These are phyloP conservation scores for Anacardium occidentale DNA, from an alignment of 345 rosid species.

Conservation along the genomic window DNA sequence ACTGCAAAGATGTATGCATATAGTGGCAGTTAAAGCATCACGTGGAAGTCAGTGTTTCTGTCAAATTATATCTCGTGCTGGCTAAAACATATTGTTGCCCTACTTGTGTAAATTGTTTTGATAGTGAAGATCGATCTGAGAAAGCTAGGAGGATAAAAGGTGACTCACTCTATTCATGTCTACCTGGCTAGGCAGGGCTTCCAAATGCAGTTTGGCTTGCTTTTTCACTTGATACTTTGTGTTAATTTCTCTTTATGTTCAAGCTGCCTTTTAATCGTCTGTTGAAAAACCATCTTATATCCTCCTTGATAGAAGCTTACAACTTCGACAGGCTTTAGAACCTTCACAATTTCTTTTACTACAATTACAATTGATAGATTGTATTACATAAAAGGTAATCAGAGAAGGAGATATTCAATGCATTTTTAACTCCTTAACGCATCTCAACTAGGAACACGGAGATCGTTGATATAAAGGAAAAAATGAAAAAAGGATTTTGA, in stretches of 20 bases:
- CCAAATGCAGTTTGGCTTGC: constrained; percentile 19
- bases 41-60: constrained; percentile 16
- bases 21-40: constrained; percentile 14
- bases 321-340: too few species aligned
- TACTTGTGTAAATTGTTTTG: constrained; percentile 31
- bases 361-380: too few species aligned
- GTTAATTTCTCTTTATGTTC: constrained; percentile 1
- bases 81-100: constrained; percentile 13
- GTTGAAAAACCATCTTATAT: too few species aligned
- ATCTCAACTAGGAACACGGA: too few species aligned
- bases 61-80: constrained; percentile 13
- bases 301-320: not conserved
- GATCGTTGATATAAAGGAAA: too few species aligned
- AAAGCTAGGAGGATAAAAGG: constrained; percentile 30
- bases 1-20: constrained; percentile 22
- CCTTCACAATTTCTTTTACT: too few species aligned
- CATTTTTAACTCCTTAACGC: too few species aligned
- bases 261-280: not conserved
- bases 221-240: constrained; percentile 6
- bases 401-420: too few species aligned
- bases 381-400: too few species aligned
- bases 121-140: constrained; percentile 16
- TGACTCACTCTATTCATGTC: constrained; percentile 19
- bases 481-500: too few species aligned
- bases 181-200: constrained; percentile 29